A percentile compares a stretch with the other conserved stretches of the same genome.
phyloP scores from a whole-genome alignment of 2,329 filamentous ascomycete species.

The Neurospora sp. region DNA sequence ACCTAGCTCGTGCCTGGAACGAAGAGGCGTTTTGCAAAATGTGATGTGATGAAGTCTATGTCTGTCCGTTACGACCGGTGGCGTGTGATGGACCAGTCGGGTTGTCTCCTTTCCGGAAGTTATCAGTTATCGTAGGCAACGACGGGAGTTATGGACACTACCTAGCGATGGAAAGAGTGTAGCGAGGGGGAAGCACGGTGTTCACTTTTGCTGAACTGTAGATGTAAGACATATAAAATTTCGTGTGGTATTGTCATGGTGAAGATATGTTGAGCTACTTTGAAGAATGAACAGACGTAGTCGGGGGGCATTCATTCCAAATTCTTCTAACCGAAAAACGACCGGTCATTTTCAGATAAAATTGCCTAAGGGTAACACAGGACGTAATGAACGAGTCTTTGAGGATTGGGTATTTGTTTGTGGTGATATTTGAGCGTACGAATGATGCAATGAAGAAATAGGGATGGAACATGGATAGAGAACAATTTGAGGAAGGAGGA shows the following conservation, averaged over 20 bases:
- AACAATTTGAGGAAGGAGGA: too few relatives aligned
- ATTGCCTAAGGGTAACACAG: neutral
- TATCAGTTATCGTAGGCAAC: neutral
- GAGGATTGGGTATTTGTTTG: neutral
- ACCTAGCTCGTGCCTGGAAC: neutral
- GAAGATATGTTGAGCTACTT: neutral
- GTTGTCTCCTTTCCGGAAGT: neutral
- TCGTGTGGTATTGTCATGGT: neutral
- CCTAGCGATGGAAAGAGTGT: neutral
- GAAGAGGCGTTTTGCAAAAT: neutral
- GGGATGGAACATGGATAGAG: too few relatives aligned
- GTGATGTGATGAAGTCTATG: neutral
- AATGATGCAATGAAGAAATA: neutral
- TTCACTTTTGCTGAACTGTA: neutral
- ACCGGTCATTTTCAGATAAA: neutral
- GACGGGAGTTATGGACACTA: neutral
- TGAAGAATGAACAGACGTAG: neutral
- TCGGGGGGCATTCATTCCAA: neutral
- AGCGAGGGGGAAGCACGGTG: neutral
- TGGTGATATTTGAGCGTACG: neutral
- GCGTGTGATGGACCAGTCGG: neutral
- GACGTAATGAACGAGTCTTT: neutral
- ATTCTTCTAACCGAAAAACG: neutral
- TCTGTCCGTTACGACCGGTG: neutral
- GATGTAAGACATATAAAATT: too few relatives aligned